A percentile compares a stretch with the other conserved stretches of the same genome.
Evolutionary conservation across 257 asterid genomes (phyloP).

Genomic region (Misopates orontium): DNA sequence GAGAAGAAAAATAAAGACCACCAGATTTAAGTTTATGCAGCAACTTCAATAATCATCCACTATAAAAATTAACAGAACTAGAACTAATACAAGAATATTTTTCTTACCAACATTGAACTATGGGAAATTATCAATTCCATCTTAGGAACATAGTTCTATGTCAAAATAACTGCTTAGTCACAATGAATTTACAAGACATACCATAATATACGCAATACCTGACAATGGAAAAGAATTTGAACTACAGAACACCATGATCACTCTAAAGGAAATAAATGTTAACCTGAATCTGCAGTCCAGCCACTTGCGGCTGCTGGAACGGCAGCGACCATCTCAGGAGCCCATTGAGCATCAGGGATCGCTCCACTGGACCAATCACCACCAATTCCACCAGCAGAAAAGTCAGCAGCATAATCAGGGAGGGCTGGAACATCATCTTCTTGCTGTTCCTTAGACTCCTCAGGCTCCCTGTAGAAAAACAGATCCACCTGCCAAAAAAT

Average conservation of each 20-base stretch:
- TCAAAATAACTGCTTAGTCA: no score
- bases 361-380: slow-evolving; percentile 49
- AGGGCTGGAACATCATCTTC: slow-evolving; percentile 44
- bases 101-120: background rate
- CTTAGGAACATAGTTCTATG: no score
- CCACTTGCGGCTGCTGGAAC: slow-evolving; percentile 32
- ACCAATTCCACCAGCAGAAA: slow-evolving; percentile 29
- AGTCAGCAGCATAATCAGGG: slow-evolving; percentile 39
- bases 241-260: background rate
- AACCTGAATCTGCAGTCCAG: slow-evolving; percentile 46
- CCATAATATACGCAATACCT: no score
- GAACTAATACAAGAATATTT: background rate
- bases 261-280: slow-evolving; percentile 8
- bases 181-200: no score
- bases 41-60: background rate
- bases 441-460: slow-evolving; percentile 48
- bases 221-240: no score
- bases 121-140: no score
- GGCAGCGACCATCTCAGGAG: slow-evolving; percentile 30
- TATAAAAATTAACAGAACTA: background rate
- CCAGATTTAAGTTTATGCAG: background rate
- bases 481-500: slow-evolving; percentile 41
- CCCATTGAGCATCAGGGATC: slow-evolving; percentile 50
- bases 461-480: slow-evolving; percentile 44
- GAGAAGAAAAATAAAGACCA: no score